Evolutionary conservation across 2,329 filamentous ascomycete species (phyloP).

Genomic region (Pyricularia pennisetigena): DNA sequence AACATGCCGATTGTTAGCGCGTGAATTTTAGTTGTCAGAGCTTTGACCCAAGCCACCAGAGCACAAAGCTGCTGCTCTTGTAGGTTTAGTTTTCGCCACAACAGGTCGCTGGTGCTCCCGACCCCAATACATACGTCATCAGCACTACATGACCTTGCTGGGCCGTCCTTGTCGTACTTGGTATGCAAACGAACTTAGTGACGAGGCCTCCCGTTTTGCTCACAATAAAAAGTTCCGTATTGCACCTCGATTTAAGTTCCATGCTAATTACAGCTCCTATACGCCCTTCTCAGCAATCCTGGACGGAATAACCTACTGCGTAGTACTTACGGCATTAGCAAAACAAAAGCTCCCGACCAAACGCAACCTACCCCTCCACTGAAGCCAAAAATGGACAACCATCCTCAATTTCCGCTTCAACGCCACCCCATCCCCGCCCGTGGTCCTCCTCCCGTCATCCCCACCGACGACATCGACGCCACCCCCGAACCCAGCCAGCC

Average conservation of each 20-base stretch:
- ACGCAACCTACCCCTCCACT: not conserved
- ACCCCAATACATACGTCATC: not conserved
- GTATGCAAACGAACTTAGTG: not conserved
- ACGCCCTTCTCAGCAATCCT: no score
- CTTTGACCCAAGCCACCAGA: not conserved
- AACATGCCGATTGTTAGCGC: not conserved
- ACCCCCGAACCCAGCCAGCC: not conserved
- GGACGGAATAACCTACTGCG: no score
- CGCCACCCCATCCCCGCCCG: not conserved
- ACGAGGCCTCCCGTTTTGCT: not conserved
- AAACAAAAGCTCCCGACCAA: not conserved
- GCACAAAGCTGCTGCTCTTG: not conserved
- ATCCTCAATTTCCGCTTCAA: not conserved
- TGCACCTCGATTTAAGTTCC: not conserved
- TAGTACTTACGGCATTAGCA: no score
- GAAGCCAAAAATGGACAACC: not conserved
- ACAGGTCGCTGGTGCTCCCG: not conserved
- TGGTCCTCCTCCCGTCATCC: not conserved
- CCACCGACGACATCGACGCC: not conserved
- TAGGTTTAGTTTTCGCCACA: not conserved
- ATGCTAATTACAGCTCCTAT: not conserved
- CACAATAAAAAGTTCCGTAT: not conserved
- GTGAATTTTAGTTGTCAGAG: not conserved
- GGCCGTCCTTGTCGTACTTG: not conserved
- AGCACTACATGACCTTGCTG: not conserved